These are phyloP conservation scores for Phytopythium mirpurense DNA, from an alignment of 352 stramenopile genomes.

Conservation along the genomic window DNA sequence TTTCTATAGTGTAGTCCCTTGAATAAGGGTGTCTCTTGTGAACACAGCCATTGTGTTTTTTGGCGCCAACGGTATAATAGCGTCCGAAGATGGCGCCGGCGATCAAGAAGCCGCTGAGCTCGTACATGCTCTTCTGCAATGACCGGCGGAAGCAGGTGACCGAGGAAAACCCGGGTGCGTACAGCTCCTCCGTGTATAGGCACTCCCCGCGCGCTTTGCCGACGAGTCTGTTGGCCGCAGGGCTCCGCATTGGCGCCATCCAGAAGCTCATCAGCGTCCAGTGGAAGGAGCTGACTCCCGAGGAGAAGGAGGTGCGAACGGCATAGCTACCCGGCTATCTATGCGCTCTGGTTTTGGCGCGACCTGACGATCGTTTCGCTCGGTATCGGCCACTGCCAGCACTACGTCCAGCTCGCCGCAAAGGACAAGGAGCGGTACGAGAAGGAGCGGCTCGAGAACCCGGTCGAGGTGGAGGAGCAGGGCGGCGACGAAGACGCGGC, in stretches of 20 bases:
- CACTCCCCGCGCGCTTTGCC: neutral
- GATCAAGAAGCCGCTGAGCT: conserved; percentile 84
- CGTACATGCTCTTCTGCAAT: conserved; percentile 84
- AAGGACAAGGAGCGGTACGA: conserved; percentile 87
- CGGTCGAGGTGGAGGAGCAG: conserved; percentile 46
- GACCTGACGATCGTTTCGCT: too few relatives aligned
- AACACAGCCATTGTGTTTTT: too few relatives aligned
- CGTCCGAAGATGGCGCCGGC: conserved; percentile 34
- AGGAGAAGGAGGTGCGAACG: conserved; percentile 71
- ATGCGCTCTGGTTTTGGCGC: neutral
- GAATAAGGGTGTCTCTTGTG: too few relatives aligned
- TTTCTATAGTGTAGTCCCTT: too few relatives aligned
- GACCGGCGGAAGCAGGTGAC: conserved; percentile 65
- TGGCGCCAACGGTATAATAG: too few relatives aligned
- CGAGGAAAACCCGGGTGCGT: conserved; percentile 46
- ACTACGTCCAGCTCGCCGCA: conserved; percentile 77
- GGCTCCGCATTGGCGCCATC: conserved; percentile 63
- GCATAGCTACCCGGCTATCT: neutral
- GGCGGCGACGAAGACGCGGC: conserved; percentile 24
- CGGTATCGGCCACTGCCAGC: too few relatives aligned
- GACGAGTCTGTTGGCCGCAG: conserved; percentile 9
- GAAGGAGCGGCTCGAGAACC: conserved; percentile 67
- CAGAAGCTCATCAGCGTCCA: conserved; percentile 88
- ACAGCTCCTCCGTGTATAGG: fast-evolving
- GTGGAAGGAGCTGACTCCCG: conserved; percentile 82